These are phyloP conservation scores for Francoa sonchifolia DNA, from an alignment of 441 rosid species.

Conservation along the genomic window DNA sequence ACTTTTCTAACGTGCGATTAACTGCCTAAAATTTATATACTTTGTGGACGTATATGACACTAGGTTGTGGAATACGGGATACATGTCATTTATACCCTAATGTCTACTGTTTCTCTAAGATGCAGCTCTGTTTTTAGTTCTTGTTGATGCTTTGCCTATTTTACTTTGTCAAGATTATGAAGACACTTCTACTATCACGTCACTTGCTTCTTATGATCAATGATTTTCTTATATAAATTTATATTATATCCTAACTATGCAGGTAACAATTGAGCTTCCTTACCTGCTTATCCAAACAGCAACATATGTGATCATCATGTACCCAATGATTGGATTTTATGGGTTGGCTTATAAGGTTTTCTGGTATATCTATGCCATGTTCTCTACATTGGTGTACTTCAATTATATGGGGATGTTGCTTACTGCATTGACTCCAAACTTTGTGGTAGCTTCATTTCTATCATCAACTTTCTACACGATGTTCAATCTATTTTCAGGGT, in stretches of 20 bases:
- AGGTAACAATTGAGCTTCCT: constrained; percentile 41
- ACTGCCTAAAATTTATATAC: too few species aligned
- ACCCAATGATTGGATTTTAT: constrained; percentile 44
- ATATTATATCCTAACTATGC: constrained; percentile 4
- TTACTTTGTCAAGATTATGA: too few species aligned
- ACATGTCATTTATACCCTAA: too few species aligned
- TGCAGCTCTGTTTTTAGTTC: too few species aligned
- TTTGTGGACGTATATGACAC: too few species aligned
- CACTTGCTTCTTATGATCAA: background rate
- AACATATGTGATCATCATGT: constrained; percentile 24
- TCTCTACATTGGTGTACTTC: constrained; percentile 29
- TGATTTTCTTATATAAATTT: too few species aligned
- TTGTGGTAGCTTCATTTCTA: constrained; percentile 30
- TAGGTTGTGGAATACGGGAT: too few species aligned
- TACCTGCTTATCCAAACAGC: constrained; percentile 30
- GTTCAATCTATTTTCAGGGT: constrained; percentile 43
- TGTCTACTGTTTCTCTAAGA: too few species aligned
- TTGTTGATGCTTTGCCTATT: too few species aligned
- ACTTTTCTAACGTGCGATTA: too few species aligned
- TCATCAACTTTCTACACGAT: constrained; percentile 25
- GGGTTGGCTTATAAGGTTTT: constrained; percentile 29
- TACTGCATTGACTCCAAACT: constrained; percentile 39
- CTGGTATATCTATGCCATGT: constrained; percentile 43
- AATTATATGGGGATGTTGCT: constrained; percentile 44
- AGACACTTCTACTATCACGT: background rate